Evolutionary conservation across 441 rosid genomes (phyloP).

Genomic region (Adansonia grandidieri): DNA sequence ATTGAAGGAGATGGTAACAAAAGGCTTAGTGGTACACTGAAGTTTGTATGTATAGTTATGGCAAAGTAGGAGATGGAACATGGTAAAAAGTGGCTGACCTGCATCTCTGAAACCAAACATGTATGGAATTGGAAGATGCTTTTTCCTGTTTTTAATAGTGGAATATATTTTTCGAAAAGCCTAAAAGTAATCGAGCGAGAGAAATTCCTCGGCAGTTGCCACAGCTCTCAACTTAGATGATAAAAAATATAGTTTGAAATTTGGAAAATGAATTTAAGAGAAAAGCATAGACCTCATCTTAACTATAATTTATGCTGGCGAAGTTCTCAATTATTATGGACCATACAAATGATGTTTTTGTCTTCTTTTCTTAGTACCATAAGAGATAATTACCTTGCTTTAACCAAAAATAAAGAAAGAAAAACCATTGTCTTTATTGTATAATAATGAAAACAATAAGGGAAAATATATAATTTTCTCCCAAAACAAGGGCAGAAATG

Average conservation of each 20-base stretch:
- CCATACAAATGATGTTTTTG: not conserved
- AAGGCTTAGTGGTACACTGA: slow-evolving; percentile 8
- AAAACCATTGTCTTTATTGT: not conserved
- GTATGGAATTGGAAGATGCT: not conserved
- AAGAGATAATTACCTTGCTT: not conserved
- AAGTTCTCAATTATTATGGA: not conserved
- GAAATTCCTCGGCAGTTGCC: not conserved
- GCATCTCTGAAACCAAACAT: not conserved
- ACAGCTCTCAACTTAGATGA: not conserved
- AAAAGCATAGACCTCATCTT: not conserved
- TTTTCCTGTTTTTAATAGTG: not conserved
- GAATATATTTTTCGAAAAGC: slow-evolving; percentile 12
- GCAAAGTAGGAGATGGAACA: not conserved
- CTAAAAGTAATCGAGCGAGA: not conserved
- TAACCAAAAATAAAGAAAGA: not conserved
- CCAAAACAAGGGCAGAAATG: not conserved
- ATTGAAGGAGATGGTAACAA: slow-evolving; percentile 6
- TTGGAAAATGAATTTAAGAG: not conserved
- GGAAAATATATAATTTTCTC: not conserved
- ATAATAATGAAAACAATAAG: not conserved
- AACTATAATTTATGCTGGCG: not conserved
- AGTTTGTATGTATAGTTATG: not conserved
- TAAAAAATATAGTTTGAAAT: not conserved
- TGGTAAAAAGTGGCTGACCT: not conserved
- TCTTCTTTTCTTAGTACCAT: not conserved